phyloP scores from a whole-genome alignment of 2,329 filamentous ascomycete genomes.

The Metarhizium humberi region DNA sequence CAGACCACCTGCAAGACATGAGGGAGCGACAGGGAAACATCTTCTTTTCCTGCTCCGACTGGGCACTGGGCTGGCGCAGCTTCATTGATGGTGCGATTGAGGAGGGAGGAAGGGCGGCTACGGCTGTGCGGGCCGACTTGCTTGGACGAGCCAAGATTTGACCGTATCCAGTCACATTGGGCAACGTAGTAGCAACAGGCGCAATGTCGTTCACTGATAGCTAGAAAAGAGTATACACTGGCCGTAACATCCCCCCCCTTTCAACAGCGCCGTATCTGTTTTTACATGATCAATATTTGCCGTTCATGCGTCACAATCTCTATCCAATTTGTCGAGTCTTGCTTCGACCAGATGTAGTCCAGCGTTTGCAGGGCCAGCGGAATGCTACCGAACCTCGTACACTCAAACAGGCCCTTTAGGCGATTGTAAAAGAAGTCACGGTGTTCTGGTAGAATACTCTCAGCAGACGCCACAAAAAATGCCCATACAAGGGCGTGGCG shows the following conservation, averaged over 20 bases:
- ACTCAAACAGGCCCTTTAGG: slow-evolving; percentile 18
- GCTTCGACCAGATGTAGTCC: slow-evolving; percentile 22
- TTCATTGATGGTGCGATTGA: slow-evolving; percentile 42
- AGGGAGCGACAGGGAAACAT: slow-evolving; percentile 31
- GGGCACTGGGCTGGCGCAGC: slow-evolving; percentile 38
- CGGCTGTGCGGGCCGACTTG: background rate
- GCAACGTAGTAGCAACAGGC: background rate
- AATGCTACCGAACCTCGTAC: slow-evolving; percentile 28
- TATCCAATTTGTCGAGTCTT: slow-evolving; percentile 16
- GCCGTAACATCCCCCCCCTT: slow-evolving; percentile 9
- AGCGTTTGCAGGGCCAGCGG: slow-evolving; percentile 23
- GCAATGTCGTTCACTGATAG: background rate
- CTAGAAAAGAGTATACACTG: background rate
- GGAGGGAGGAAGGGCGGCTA: slow-evolving; percentile 19
- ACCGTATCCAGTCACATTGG: background rate
- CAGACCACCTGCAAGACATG: slow-evolving; percentile 29
- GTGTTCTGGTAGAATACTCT: slow-evolving; percentile 25
- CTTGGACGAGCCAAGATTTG: background rate
- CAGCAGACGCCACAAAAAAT: slow-evolving; percentile 29
- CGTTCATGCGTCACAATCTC: slow-evolving; percentile 18
- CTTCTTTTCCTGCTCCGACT: slow-evolving; percentile 37
- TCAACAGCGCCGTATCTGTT: slow-evolving; percentile 1
- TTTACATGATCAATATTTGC: slow-evolving; percentile 12
- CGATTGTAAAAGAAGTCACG: slow-evolving; percentile 24
- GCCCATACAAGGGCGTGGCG: slow-evolving; percentile 30